Evolutionary conservation across 2,329 filamentous ascomycete genomes (phyloP).

Genomic region (Penicillium polonicum): DNA sequence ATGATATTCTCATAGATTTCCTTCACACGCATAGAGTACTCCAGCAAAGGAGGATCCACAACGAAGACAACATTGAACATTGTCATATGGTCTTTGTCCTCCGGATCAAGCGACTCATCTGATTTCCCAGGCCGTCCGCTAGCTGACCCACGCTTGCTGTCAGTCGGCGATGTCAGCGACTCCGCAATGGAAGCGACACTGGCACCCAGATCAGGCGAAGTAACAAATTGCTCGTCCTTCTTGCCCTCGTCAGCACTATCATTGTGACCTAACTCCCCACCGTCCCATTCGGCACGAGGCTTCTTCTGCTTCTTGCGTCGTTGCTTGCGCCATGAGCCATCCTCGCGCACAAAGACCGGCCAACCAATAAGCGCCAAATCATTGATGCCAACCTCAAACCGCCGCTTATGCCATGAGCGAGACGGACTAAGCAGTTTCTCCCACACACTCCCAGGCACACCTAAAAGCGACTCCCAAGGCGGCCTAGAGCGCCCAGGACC

Average conservation of each 20-base stretch:
- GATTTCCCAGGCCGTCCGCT: conserved; percentile 25
- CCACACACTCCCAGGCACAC: conserved; percentile 72
- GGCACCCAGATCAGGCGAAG: conserved; percentile 29
- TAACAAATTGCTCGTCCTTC: conserved; percentile 31
- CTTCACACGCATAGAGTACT: conserved; percentile 68
- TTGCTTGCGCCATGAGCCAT: conserved; percentile 72
- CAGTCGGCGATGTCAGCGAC: conserved; percentile 24
- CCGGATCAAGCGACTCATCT: conserved; percentile 28
- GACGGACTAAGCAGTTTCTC: conserved; percentile 77
- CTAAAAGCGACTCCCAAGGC: conserved; percentile 63
- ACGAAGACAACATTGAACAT: conserved; percentile 99
- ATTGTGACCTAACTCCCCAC: conserved; percentile 38
- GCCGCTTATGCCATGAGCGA: conserved; percentile 72
- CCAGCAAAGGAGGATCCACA: conserved; percentile 73
- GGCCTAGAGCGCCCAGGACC: conserved; percentile 26
- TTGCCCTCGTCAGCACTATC: conserved; percentile 37
- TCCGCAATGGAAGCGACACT: conserved; percentile 32
- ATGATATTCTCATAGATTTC: conserved; percentile 88
- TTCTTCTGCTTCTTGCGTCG: conserved; percentile 49
- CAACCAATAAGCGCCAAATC: conserved; percentile 78
- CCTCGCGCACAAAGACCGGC: conserved; percentile 76
- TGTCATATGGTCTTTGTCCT: conserved; percentile 67
- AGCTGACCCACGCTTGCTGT: conserved; percentile 25
- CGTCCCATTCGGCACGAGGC: conserved; percentile 31
- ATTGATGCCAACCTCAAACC: conserved; percentile 79